Base-by-base conservation (phyloP, 2,329 filamentous ascomycete species). In the Aspergillus luchuensis region DNA sequence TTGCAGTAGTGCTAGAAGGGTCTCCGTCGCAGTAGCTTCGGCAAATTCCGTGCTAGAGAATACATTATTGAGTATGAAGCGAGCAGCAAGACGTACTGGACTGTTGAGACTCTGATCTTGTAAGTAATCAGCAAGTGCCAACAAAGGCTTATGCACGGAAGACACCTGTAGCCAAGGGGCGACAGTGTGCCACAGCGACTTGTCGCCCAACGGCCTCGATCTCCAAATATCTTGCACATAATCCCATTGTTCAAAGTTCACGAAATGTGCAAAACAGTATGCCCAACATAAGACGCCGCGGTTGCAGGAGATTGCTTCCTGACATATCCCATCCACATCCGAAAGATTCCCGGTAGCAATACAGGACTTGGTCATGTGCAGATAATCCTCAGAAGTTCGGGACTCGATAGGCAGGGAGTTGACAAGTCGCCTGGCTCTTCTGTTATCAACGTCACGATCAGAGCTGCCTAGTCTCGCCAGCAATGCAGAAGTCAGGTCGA, bases 391-490 rank as follows among this genome's bases (percentile, higher is more conserved):
- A 7, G 72, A 65, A 2, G 72, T 75, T 25, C 81, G 79, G 39
- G 75, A 57, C 8, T 73, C 57, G 1, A 61, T 23, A 3, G 75
- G 67, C 25, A 84, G 76, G 3, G 64, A 59, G 30, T 79, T 68
- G 66, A 86, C 86, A 8, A 86, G 61, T n/a, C 74, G 63, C 52
- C 79, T 73, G 17, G 76, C 73, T 50, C 81, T 78, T 59, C 76
- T 74, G 13, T 77, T 71, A 67, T 84, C 77, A 23, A 75, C 52
- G 2, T 68, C 38, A 11, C 71, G 64, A 45, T 66, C 60, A 10
- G 81, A 82, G n/a, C 62, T 66, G 7, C 76, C 74, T 11, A 83
- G 64, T 64, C 76, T 79, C 6, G 64, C 65, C 55, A 81, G 74
- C 36, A 78, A 64, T 50, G 65, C 63, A 25, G 69, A 66, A 30